Conservation (phyloP, 805 yeast species). For the Brettanomyces nanus region DNA sequence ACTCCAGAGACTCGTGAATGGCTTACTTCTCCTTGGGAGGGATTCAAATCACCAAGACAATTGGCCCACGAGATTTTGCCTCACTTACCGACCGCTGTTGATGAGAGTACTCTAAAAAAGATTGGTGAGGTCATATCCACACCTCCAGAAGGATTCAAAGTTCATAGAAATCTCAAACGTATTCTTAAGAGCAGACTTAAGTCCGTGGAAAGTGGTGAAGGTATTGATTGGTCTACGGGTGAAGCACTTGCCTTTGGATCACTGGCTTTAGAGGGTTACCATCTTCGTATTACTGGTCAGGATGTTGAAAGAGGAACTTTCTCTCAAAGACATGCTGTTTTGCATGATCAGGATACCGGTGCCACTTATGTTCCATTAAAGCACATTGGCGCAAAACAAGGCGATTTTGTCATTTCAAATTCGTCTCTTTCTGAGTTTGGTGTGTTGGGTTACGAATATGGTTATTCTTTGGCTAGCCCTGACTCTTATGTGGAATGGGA, state of each 20-base stretch:
- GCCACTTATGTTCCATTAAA: constrained; percentile 77
- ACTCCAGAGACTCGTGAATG: constrained; percentile 91
- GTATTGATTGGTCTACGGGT: constrained; percentile 99
- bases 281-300: constrained; percentile 96
- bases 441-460: constrained; percentile 98
- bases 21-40: constrained; percentile 99
- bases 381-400: constrained; percentile 72
- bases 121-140: constrained; percentile 74
- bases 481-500: constrained; percentile 98
- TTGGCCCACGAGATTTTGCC: constrained; percentile 93
- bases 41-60: constrained; percentile 95
- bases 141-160: constrained; percentile 81
- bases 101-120: constrained; percentile 58
- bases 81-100: constrained; percentile 90
- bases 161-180: constrained; percentile 94
- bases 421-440: constrained; percentile 98
- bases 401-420: constrained; percentile 80
- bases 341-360: constrained; percentile 92
- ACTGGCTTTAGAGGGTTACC: constrained; percentile 84
- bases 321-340: constrained; percentile 98
- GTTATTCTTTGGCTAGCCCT: constrained; percentile 96
- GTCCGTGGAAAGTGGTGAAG: constrained; percentile 75
- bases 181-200: constrained; percentile 83
- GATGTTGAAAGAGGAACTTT: constrained; percentile 99
- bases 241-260: constrained; percentile 98